Evolutionary conservation across 108 stramenopile genomes (phyloP).

Genomic region (Fragilaria radians): DNA sequence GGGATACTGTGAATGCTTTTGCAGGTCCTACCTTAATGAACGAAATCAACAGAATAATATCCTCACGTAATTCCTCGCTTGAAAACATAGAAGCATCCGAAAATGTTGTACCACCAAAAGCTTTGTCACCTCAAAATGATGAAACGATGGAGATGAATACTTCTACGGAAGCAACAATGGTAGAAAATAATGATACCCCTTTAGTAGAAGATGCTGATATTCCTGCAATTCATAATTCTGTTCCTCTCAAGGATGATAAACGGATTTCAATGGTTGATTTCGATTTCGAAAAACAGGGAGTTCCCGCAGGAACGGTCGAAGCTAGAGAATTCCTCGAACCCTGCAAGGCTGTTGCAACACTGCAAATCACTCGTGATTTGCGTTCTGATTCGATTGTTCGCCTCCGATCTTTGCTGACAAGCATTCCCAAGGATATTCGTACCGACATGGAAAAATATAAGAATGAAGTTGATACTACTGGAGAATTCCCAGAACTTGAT

Average conservation of each 20-base stretch:
- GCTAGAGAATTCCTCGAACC: slow-evolving; percentile 57
- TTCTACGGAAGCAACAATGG: neutral
- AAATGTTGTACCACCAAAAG: neutral
- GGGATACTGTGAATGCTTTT: slow-evolving; percentile 59
- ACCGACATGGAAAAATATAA: slow-evolving; percentile 22
- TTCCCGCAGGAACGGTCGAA: slow-evolving; percentile 47
- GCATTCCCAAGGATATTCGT: slow-evolving; percentile 50
- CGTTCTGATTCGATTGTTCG: slow-evolving; percentile 66
- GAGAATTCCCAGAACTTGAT: slow-evolving; percentile 2
- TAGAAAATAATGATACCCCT: no score
- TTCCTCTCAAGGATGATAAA: neutral
- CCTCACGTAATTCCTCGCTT: neutral
- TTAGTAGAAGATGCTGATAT: neutral
- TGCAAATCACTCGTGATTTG: slow-evolving; percentile 79
- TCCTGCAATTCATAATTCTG: neutral
- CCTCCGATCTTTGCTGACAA: slow-evolving; percentile 37
- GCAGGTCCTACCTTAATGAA: slow-evolving; percentile 53
- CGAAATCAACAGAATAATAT: slow-evolving; percentile 18
- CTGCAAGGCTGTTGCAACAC: slow-evolving; percentile 65
- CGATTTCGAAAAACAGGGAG: slow-evolving; percentile 61
- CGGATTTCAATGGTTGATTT: slow-evolving; percentile 21
- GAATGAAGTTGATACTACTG: slow-evolving; percentile 5
- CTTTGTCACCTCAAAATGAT: slow-evolving; percentile 1
- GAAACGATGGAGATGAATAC: neutral
- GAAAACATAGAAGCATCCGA: neutral